These are phyloP conservation scores for Trichosporon asahii DNA, from an alignment of 1,284 basidiomycete species.

Conservation along the genomic window DNA sequence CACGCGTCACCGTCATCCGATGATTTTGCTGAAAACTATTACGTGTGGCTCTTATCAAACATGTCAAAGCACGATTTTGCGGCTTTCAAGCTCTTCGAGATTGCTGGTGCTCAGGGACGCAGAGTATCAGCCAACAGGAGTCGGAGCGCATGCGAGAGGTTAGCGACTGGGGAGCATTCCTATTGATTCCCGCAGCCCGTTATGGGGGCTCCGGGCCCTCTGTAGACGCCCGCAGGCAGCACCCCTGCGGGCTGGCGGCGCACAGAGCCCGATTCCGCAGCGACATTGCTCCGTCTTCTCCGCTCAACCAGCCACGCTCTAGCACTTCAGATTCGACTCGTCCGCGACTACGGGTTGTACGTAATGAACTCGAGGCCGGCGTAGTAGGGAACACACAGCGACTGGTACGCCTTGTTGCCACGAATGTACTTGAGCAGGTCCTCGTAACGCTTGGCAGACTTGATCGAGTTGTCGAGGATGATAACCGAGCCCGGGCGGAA, in stretches of 20 bases:
- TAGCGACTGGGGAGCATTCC: not conserved
- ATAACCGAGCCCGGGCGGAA: slow-evolving; percentile 29
- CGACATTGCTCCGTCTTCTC: not conserved
- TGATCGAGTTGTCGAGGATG: slow-evolving; percentile 27
- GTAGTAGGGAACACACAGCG: slow-evolving; percentile 27
- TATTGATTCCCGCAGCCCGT: not conserved
- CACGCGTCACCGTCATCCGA: slow-evolving; percentile 5
- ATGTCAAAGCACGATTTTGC: not conserved
- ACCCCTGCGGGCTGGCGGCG: too few species aligned
- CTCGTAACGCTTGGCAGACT: slow-evolving; percentile 24
- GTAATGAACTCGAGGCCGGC: slow-evolving; percentile 32
- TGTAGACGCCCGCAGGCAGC: not conserved
- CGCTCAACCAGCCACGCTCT: not conserved
- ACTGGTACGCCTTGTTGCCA: slow-evolving; percentile 10
- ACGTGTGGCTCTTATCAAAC: slow-evolving; percentile 3
- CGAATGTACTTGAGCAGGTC: slow-evolving; percentile 24
- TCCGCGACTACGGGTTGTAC: slow-evolving; percentile 16
- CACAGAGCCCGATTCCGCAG: not conserved
- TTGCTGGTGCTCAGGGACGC: not conserved
- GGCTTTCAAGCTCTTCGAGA: slow-evolving; percentile 3
- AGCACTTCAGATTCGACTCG: not conserved
- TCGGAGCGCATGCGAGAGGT: not conserved
- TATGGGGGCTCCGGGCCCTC: not conserved
- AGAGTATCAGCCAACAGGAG: not conserved
- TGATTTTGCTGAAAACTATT: not conserved